Base-by-base conservation (phyloP, 169 alveolate genomes). In the Babesia gibsoni region DNA sequence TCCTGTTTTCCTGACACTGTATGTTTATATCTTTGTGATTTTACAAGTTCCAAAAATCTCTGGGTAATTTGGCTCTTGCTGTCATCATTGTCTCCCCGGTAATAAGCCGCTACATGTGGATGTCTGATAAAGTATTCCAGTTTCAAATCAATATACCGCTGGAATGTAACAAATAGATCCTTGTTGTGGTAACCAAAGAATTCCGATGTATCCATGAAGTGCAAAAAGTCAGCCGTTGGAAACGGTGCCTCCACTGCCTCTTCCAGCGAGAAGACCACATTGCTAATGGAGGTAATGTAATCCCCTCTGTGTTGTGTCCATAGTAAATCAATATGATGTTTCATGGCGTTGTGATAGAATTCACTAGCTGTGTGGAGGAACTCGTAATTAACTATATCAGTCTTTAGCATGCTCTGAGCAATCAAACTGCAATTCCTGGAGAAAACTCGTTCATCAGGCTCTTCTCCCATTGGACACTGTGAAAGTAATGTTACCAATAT, bases 161-260 rank as follows among this genome's bases (percentile, higher is more conserved):
- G 14, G 43, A 77, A 57, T 23, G 45, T 53, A 14, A 25, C 27
- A 27, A 77, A 14, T 3, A 77, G 45, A 4, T 48, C 48, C 68
- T 39, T 77, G 33, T 67, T 48, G 61, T 77, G 70, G 14, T 63
- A 35, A 22, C 82, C 82, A 39, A 77, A 77, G 48, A 18, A 50
- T 4, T 54, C 80, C 41, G 39, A 63, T n/a, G 82, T 45, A 5
- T 41, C 43, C 52, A 77, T 12, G 18, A 77, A 35, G 16, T 32
- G 33, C 27, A 77, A 9, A 35, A 77, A 53, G 50, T 56, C 68
- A 30, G 48, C 63, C 22, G 67, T n/a, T 25, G 39, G 30, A 18
- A 53, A 50, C 3, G 46, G 4, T 16, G 54, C 6, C n/a, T 66
- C 81, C 33, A 25, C 29, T 18, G 9, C 45, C 22, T 67, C 69